A percentile compares a stretch with the other conserved stretches of the same genome.
phyloP scores from a whole-genome alignment of 208 protist species.

The Trypanosoma mega region DNA sequence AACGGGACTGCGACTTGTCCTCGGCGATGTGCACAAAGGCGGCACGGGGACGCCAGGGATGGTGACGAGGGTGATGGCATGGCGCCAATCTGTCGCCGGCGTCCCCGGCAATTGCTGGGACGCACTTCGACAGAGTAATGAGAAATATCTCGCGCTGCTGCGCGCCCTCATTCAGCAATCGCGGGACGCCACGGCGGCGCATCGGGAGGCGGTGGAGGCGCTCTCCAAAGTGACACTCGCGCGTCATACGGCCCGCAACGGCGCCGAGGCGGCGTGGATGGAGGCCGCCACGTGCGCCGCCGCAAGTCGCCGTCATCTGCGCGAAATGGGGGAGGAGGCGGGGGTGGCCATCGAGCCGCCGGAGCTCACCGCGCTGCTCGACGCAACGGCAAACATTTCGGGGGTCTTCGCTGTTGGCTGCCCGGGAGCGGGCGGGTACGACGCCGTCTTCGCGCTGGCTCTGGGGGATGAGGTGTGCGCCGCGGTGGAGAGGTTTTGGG shows the following conservation, averaged over 20 bases:
- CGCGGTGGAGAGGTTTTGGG: conserved; percentile 75
- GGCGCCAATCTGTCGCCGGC: conserved; percentile 59
- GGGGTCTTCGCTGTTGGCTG: conserved; percentile 93
- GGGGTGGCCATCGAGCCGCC: conserved; percentile 86
- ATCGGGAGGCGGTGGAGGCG: conserved; percentile 9
- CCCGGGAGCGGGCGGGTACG: conserved; percentile 93
- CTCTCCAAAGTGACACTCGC: conserved; percentile 29
- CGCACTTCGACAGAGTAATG: conserved; percentile 58
- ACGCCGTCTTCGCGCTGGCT: conserved; percentile 91
- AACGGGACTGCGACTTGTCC: conserved; percentile 74
- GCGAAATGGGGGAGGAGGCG: conserved; percentile 82
- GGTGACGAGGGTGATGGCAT: conserved; percentile 92
- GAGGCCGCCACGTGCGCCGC: conserved; percentile 40
- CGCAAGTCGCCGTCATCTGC: conserved; percentile 44
- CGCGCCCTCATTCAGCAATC: conserved; percentile 31
- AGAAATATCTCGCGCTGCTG: conserved; percentile 63
- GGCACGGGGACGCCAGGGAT: conserved; percentile 94
- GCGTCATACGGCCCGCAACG: conserved; percentile 14
- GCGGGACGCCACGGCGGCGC: conserved; percentile 18
- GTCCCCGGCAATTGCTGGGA: conserved; percentile 68
- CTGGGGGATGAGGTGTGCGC: conserved; percentile 57
- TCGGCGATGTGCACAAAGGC: conserved; percentile 88
- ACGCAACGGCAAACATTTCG: conserved; percentile 78
- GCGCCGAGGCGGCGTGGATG: conserved; percentile 38
- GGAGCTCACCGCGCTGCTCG: conserved; percentile 74